Evolutionary conservation across 2,329 filamentous ascomycete species (phyloP).

Genomic region (Beauveria brongniartii): DNA sequence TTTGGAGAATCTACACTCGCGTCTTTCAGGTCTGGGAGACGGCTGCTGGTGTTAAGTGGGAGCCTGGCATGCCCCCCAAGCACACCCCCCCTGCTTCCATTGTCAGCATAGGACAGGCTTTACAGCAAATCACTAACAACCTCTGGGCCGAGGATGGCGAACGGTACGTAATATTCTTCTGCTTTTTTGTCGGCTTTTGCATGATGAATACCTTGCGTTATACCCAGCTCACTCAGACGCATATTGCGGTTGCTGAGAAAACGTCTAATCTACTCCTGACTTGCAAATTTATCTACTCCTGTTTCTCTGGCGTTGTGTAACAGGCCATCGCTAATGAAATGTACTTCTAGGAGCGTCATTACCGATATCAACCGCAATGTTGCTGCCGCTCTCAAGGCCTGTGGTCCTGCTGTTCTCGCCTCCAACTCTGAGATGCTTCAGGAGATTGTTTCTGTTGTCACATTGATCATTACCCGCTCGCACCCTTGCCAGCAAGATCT

Average conservation of each 20-base stretch:
- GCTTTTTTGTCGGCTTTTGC: constrained; percentile 16
- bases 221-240: constrained; percentile 99
- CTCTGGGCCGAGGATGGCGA: constrained; percentile 88
- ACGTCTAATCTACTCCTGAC: constrained; percentile 41
- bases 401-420: constrained; percentile 76
- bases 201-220: constrained; percentile 91
- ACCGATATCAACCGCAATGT: constrained; percentile 94
- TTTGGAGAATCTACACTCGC: constrained; percentile 89
- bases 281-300: constrained; percentile 20
- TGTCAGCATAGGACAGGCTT: constrained; percentile 75
- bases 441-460: constrained; percentile 66
- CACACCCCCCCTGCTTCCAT: constrained; percentile 72
- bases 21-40: constrained; percentile 84
- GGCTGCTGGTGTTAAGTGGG: constrained; percentile 68
- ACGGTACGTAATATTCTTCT: constrained; percentile 58
- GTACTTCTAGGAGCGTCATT: constrained; percentile 60
- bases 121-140: constrained; percentile 75
- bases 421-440: constrained; percentile 61
- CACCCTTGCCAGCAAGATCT: constrained; percentile 92
- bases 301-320: constrained; percentile 12
- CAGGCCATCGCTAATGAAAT: constrained; percentile 32
- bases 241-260: constrained; percentile 82
- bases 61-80: constrained; percentile 77
- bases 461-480: constrained; percentile 75
- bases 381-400: constrained; percentile 81